These are phyloP conservation scores for Nothophytophthora sp. DNA, from an alignment of 352 stramenopile genomes.

Conservation along the genomic window DNA sequence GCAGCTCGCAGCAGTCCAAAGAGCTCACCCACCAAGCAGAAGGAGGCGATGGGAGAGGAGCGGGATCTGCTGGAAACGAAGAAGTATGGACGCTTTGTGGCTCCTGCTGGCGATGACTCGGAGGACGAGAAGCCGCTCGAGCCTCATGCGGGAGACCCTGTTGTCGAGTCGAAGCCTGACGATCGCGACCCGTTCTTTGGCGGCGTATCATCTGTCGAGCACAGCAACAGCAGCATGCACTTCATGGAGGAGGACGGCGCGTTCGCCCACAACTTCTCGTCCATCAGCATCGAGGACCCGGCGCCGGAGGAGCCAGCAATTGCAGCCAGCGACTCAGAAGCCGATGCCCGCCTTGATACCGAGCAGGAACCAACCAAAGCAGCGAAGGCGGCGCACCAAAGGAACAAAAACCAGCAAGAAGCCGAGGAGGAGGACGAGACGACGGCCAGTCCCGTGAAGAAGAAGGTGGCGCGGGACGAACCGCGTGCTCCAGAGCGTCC, in stretches of 20 bases:
- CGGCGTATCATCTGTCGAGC: constrained; percentile 70
- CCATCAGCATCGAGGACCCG: constrained; percentile 37
- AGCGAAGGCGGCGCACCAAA: too few species aligned
- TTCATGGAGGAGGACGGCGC: constrained; percentile 57
- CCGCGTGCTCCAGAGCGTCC: constrained; percentile 14
- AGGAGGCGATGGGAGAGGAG: constrained; percentile 6
- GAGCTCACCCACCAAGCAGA: background rate
- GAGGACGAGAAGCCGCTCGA: constrained; percentile 4
- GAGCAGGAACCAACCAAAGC: too few species aligned
- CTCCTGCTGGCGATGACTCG: constrained; percentile 1
- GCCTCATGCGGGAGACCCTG: too few species aligned
- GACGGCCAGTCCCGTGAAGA: constrained; percentile 31
- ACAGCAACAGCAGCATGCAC: constrained; percentile 57
- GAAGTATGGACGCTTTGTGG: constrained; percentile 42
- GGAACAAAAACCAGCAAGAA: constrained; percentile 29
- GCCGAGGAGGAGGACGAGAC: constrained; percentile 19
- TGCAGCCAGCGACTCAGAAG: background rate
- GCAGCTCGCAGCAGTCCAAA: too few species aligned
- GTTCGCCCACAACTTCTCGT: constrained; percentile 50
- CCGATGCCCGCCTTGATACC: background rate
- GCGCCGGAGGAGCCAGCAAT: constrained; percentile 1
- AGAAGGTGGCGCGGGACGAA: constrained; percentile 29
- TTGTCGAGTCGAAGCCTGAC: too few species aligned
- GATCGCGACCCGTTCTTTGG: constrained; percentile 46
- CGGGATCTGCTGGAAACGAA: constrained; percentile 37